These are phyloP conservation scores for Rhytidiadelphus loreus DNA, from an alignment of 225 moss, liverwort and hornwort species.

Conservation along the genomic window DNA sequence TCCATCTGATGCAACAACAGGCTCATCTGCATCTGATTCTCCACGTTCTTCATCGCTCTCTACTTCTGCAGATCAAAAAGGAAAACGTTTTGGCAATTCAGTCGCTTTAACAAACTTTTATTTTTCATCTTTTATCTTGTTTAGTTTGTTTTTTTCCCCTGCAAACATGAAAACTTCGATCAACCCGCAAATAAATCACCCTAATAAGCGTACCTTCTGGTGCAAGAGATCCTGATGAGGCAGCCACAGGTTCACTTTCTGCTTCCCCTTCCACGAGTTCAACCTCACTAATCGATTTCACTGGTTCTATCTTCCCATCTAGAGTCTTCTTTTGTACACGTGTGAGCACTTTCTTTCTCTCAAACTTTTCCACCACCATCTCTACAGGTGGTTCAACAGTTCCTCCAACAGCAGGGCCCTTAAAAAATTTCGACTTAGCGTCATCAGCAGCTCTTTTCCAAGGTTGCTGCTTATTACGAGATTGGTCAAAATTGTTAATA, in stretches of 20 bases:
- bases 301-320: neutral
- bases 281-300: neutral
- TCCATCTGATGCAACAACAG: neutral
- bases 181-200: neutral
- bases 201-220: constrained; percentile 13
- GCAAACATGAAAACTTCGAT: neutral
- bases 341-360: neutral
- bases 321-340: neutral
- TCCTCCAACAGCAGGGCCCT: constrained; percentile 11
- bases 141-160: neutral
- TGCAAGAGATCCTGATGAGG: neutral
- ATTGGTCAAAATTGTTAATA: constrained; percentile 12
- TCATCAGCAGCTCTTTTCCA: constrained; percentile 21
- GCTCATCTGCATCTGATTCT: constrained; percentile 9
- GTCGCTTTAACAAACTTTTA: neutral
- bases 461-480: constrained; percentile 14
- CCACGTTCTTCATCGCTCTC: constrained; percentile 1
- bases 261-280: neutral
- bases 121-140: too few relatives aligned
- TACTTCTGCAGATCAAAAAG: neutral
- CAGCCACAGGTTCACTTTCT: neutral
- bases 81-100: neutral
- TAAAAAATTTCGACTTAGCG: constrained; percentile 10
- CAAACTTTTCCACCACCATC: neutral
- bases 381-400: constrained; percentile 18